Base-by-base conservation (phyloP, 192 early-diverging fungal genomes). In the Coemansia sp. region DNA sequence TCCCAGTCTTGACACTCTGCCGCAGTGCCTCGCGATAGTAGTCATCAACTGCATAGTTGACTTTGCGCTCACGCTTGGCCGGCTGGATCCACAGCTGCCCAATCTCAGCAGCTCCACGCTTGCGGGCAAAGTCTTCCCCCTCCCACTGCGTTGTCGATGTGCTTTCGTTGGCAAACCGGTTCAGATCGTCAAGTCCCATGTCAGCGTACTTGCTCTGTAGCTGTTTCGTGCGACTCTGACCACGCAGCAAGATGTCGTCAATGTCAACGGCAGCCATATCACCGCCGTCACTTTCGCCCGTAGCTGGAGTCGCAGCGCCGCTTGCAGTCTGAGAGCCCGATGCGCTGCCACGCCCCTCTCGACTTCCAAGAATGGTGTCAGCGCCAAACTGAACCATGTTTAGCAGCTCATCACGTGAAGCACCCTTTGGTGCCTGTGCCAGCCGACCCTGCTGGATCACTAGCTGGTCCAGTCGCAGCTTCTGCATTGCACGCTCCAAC, bases 331-430 rank as follows among this genome's bases (percentile, higher is more conserved):
- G 35, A 3, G 79, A 75, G n/a, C 58, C 61, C 22, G 79, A 14
- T 1, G 58, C 54, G 25, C 70, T 67, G 29, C 54, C 61, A 38
- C 62, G 70, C 2, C 68, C 66, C 7, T 32, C 58, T 15, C 32
- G 24, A 58, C 70, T 10, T 73, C 83, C 85, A 65, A 99, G 92
- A 11, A 99, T 92, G 21, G 75, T 84, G 39, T 94, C 87, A 0
- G 95, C 97, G 25, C 97, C 97, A 63, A 94, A 93, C 70, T 96
- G 97, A 49, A 99, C 97, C 97, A 99, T 98, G 21, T 86, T 86
- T 54, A 99, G 76, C 37, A 98, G 87, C 54, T 82, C 65, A 47
- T 82, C 75, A 15, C 75, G 74, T n/a, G 67, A 37, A 9, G 62
- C 73, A 57, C 83, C 84, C 82, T 93, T 93, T 51, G 85, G 78